A percentile compares a stretch with the other conserved stretches of the same genome.
Conservation (phyloP, 352 stramenopile genomes). For the Pythium pectinolyticum region DNA sequence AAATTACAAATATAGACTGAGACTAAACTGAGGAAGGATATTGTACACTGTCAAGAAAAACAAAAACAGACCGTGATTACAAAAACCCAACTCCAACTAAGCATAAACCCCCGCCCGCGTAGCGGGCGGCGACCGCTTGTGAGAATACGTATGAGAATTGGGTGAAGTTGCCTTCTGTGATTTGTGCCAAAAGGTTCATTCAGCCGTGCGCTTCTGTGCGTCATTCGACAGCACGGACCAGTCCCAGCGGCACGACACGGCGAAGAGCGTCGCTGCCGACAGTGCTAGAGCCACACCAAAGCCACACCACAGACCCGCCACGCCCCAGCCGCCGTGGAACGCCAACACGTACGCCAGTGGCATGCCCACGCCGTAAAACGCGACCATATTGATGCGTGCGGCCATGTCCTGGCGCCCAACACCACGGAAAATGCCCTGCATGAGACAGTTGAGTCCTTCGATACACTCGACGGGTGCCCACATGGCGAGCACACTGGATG, state of each 20-base stretch:
- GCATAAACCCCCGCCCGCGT: no score
- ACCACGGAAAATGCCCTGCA: slow-evolving; percentile 76
- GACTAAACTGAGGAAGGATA: no score
- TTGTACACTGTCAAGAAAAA: no score
- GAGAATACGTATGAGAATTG: no score
- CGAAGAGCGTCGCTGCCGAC: slow-evolving; percentile 30
- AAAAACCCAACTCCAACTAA: no score
- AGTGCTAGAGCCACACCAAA: slow-evolving; percentile 58
- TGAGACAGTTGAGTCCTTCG: slow-evolving; percentile 70
- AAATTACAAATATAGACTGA: no score
- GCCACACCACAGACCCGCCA: slow-evolving; percentile 80
- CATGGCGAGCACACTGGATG: slow-evolving; percentile 50
- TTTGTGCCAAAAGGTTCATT: no score
- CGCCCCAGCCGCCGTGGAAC: slow-evolving; percentile 43
- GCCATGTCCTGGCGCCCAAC: slow-evolving; percentile 70
- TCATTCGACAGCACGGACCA: slow-evolving; percentile 40
- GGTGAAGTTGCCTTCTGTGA: no score
- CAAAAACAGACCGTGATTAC: no score
- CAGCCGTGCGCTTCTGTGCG: slow-evolving; percentile 31
- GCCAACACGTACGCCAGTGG: slow-evolving; percentile 61
- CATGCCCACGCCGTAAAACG: slow-evolving; percentile 81
- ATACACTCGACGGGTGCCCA: slow-evolving; percentile 71
- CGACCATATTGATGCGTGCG: slow-evolving; percentile 64
- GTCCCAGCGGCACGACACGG: slow-evolving; percentile 39
- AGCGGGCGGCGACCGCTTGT: no score